Conservation (phyloP, 2,329 filamentous ascomycete genomes). For the Sclerotinia spermophila region DNA sequence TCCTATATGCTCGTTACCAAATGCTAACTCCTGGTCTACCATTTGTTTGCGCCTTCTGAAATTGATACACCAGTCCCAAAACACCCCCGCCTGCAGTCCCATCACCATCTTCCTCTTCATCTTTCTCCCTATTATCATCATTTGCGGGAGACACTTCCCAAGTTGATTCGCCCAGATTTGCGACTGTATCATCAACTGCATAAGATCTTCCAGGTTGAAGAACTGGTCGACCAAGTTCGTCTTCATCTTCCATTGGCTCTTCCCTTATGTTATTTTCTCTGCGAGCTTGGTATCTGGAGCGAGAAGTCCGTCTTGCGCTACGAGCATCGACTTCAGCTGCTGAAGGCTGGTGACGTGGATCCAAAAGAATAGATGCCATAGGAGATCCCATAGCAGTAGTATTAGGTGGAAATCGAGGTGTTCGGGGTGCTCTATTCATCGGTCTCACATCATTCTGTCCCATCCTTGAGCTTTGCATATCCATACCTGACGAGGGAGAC, state of each 20-base stretch:
- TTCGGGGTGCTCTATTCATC: slow-evolving; percentile 42
- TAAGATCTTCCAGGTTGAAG: slow-evolving; percentile 7
- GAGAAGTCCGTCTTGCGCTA: slow-evolving; percentile 46
- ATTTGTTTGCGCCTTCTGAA: slow-evolving; percentile 58
- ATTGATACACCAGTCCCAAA: slow-evolving; percentile 63
- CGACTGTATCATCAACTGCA: slow-evolving; percentile 33
- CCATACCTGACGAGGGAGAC: slow-evolving; percentile 55
- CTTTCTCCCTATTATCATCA: slow-evolving; percentile 37
- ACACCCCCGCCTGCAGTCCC: slow-evolving; percentile 53
- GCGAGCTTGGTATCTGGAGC: slow-evolving; percentile 46
- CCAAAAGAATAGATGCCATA: slow-evolving; percentile 69
- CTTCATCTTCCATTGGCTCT: slow-evolving; percentile 49
- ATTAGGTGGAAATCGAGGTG: slow-evolving; percentile 44
- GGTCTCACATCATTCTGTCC: slow-evolving; percentile 44
- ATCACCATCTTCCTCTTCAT: slow-evolving; percentile 46
- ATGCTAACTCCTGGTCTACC: slow-evolving; percentile 42
- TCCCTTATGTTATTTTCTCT: slow-evolving; percentile 48
- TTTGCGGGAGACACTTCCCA: slow-evolving; percentile 41
- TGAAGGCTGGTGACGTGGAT: slow-evolving; percentile 70
- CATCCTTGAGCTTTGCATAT: slow-evolving; percentile 52
- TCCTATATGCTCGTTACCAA: slow-evolving; percentile 22
- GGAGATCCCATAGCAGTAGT: slow-evolving; percentile 43
- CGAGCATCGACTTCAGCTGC: slow-evolving; percentile 45
- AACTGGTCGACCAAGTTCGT: slow-evolving; percentile 31
- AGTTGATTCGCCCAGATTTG: slow-evolving; percentile 42